Conservation (phyloP, 2,329 filamentous ascomycete species). For the Chalaropsis thielavioides region DNA sequence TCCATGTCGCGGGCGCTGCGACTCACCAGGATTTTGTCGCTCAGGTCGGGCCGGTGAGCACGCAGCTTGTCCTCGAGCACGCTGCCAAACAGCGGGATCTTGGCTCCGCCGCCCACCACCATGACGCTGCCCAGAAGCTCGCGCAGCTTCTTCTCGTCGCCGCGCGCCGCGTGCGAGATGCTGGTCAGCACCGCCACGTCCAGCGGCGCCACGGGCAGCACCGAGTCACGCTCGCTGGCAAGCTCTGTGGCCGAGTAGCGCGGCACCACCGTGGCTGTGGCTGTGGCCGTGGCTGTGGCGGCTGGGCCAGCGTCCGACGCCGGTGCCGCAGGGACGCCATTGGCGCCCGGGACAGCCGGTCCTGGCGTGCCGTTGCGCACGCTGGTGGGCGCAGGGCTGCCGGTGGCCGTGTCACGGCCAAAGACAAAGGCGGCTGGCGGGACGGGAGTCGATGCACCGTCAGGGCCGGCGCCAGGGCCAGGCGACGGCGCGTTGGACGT, state of each 20-base stretch:
- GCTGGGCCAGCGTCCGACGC: slow-evolving; percentile 21
- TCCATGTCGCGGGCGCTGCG: slow-evolving; percentile 82
- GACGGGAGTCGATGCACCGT: slow-evolving; percentile 54
- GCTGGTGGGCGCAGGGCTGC: slow-evolving; percentile 38
- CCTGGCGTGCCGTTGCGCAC: slow-evolving; percentile 36
- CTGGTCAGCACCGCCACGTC: slow-evolving; percentile 82
- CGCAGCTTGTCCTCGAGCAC: slow-evolving; percentile 75
- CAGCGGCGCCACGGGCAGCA: slow-evolving; percentile 69
- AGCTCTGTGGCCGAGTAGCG: slow-evolving; percentile 37
- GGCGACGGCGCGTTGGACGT: slow-evolving; percentile 82
- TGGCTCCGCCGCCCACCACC: slow-evolving; percentile 73
- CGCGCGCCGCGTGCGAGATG: slow-evolving; percentile 72
- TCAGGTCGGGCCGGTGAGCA: slow-evolving; percentile 45
- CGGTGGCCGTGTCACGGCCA: slow-evolving; percentile 29
- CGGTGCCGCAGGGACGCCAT: not conserved
- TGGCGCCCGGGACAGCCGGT: slow-evolving; percentile 21
- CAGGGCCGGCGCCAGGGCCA: slow-evolving; percentile 66
- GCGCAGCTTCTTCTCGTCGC: slow-evolving; percentile 82
- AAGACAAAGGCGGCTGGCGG: slow-evolving; percentile 40
- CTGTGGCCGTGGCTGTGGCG: slow-evolving; percentile 25
- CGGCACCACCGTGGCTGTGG: slow-evolving; percentile 23
- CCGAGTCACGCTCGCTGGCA: slow-evolving; percentile 59
- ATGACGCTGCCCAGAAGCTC: slow-evolving; percentile 85
- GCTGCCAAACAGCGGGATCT: slow-evolving; percentile 63
- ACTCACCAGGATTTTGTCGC: slow-evolving; percentile 47